A percentile compares a stretch with the other conserved stretches of the same genome.
phyloP scores from a whole-genome alignment of 2,329 filamentous ascomycete species.

The Paecilomyces niveus region DNA sequence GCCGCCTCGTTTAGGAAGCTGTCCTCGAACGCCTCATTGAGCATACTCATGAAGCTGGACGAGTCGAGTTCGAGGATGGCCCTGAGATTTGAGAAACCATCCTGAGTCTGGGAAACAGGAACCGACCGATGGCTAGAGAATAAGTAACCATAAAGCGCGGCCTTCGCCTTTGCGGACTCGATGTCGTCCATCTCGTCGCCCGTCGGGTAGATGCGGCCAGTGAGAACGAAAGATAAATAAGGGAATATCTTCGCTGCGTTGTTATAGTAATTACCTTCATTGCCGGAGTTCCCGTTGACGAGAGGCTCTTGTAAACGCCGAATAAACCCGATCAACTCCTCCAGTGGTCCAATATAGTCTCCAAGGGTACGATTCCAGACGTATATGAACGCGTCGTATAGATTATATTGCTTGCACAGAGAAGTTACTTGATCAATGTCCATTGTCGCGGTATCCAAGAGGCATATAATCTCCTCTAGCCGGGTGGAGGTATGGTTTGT shows the following conservation, averaged over 20 bases:
- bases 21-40: slow-evolving; percentile 97
- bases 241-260: slow-evolving; percentile 88
- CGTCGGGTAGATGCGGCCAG: slow-evolving; percentile 84
- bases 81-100: slow-evolving; percentile 77
- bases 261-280: slow-evolving; percentile 48
- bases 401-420: slow-evolving; percentile 81
- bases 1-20: slow-evolving; percentile 78
- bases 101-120: slow-evolving; percentile 48
- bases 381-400: slow-evolving; percentile 94
- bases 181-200: slow-evolving; percentile 66
- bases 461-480: slow-evolving; percentile 89
- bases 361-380: slow-evolving; percentile 88
- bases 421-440: slow-evolving; percentile 90
- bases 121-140: slow-evolving; percentile 64
- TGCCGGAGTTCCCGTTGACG: slow-evolving; percentile 41
- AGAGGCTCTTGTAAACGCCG: slow-evolving; percentile 13
- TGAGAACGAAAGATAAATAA: slow-evolving; percentile 86
- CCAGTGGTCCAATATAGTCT: slow-evolving; percentile 86
- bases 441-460: slow-evolving; percentile 81
- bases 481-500: slow-evolving; percentile 65
- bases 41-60: slow-evolving; percentile 83
- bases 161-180: slow-evolving; percentile 70
- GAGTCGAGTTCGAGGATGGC: slow-evolving; percentile 83
- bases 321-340: slow-evolving; percentile 61
- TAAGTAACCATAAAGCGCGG: slow-evolving; percentile 84